Evolutionary conservation across 805 yeast species (phyloP).

Genomic region (Candida chilensis): DNA sequence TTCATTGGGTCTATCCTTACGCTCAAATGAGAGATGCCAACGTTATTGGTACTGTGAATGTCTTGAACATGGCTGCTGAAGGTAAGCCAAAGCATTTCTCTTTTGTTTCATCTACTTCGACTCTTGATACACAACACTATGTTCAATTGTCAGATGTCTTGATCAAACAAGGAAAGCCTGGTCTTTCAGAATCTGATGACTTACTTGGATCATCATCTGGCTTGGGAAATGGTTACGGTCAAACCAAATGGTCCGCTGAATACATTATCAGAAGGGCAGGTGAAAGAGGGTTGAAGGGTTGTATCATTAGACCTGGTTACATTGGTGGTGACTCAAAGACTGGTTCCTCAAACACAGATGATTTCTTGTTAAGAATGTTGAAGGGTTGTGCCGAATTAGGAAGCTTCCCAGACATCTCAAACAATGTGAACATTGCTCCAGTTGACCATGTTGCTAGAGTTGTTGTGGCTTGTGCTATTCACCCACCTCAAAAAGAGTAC

Average conservation of each 20-base stretch:
- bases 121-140: conserved; percentile 78
- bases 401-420: conserved; percentile 72
- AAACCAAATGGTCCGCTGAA: conserved; percentile 97
- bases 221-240: conserved; percentile 91
- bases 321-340: conserved; percentile 78
- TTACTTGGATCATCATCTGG: conserved; percentile 76
- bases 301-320: conserved; percentile 92
- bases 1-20: conserved; percentile 98
- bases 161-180: conserved; percentile 53
- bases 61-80: conserved; percentile 62
- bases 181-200: conserved; percentile 78
- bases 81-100: conserved; percentile 83
- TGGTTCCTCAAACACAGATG: conserved; percentile 95
- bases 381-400: conserved; percentile 93
- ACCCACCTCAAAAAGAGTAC: conserved; percentile 49
- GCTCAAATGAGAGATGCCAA: conserved; percentile 85
- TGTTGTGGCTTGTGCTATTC: conserved; percentile 73
- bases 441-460: conserved; percentile 97
- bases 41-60: conserved; percentile 80
- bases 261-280: conserved; percentile 85
- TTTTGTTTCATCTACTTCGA: conserved; percentile 94
- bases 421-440: conserved; percentile 92
- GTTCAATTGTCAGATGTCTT: conserved; percentile 68
- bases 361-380: conserved; percentile 86
- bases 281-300: conserved; percentile 75